A percentile compares a stretch with the other conserved stretches of the same genome.
phyloP scores from a whole-genome alignment of 2,329 filamentous ascomycete species.

The Furcasterigmium furcatum region DNA sequence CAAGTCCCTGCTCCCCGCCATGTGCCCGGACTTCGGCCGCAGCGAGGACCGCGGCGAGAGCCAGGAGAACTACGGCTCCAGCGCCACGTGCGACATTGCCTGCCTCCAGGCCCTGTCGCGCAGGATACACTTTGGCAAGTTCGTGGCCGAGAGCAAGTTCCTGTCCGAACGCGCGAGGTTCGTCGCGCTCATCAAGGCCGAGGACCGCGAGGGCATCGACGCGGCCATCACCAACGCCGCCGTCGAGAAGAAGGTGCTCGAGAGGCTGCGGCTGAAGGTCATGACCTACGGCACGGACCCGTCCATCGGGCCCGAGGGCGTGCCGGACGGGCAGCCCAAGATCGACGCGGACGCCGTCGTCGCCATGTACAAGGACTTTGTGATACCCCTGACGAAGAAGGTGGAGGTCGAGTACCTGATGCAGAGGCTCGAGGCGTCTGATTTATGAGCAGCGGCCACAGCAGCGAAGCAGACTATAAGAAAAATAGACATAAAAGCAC shows the following conservation, averaged over 20 bases:
- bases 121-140: constrained; percentile 96
- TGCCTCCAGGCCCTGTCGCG: constrained; percentile 87
- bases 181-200: constrained; percentile 75
- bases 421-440: constrained; percentile 67
- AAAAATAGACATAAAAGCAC: too few species aligned
- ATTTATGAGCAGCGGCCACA: constrained; percentile 6
- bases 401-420: constrained; percentile 98
- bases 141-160: constrained; percentile 96
- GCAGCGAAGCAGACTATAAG: background rate
- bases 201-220: constrained; percentile 77
- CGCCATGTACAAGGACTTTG: constrained; percentile 84
- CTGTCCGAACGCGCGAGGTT: constrained; percentile 77
- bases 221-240: constrained; percentile 83
- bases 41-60: constrained; percentile 73
- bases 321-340: constrained; percentile 61
- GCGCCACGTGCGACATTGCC: constrained; percentile 86
- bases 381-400: constrained; percentile 96
- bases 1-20: constrained; percentile 74
- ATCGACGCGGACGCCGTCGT: constrained; percentile 92
- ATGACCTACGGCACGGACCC: constrained; percentile 93
- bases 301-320: constrained; percentile 48
- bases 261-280: constrained; percentile 82
- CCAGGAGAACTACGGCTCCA: constrained; percentile 92
- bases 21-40: constrained; percentile 75
- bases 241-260: constrained; percentile 89